Percentiles rank a stretch among this genome's conserved stretches.
Conservation (phyloP, 2,329 filamentous ascomycete species). For the Periconia sp. region DNA sequence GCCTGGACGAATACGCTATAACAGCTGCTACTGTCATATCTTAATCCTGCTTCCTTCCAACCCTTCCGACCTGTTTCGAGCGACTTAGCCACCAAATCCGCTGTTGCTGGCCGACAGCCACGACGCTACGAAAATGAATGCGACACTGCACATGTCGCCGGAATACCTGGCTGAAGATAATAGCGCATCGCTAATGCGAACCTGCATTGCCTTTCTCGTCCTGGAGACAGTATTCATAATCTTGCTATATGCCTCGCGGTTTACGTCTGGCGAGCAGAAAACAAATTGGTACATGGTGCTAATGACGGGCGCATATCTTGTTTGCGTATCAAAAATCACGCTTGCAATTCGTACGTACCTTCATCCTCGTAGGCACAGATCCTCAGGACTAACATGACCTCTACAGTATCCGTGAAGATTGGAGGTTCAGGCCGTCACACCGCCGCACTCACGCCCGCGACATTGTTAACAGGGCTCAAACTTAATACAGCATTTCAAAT, state of each 20-base stretch:
- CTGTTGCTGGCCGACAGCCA: too few relatives aligned
- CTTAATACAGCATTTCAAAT: slow-evolving; percentile 20
- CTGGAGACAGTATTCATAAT: slow-evolving; percentile 24
- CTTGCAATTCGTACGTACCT: slow-evolving; percentile 21
- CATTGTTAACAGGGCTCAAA: slow-evolving; percentile 17
- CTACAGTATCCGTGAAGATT: slow-evolving; percentile 19
- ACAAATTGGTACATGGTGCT: slow-evolving; percentile 21
- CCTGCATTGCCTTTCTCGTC: slow-evolving; percentile 22
- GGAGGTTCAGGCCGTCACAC: slow-evolving; percentile 25
- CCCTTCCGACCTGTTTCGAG: too few relatives aligned
- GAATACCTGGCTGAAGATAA: slow-evolving; percentile 20
- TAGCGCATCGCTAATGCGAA: slow-evolving; percentile 13
- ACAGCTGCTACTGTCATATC: too few relatives aligned
- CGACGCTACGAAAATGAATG: too few relatives aligned
- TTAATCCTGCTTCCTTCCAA: too few relatives aligned
- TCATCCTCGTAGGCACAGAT: neutral
- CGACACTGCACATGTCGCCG: slow-evolving; percentile 7
- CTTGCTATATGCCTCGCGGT: slow-evolving; percentile 22
- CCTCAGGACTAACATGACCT: neutral
- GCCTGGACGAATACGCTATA: too few relatives aligned
- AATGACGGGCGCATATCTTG: slow-evolving; percentile 25
- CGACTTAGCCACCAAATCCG: too few relatives aligned
- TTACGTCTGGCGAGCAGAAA: slow-evolving; percentile 15
- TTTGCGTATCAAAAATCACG: slow-evolving; percentile 21
- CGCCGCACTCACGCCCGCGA: slow-evolving; percentile 5